phyloP scores from a whole-genome alignment of 805 yeast genomes.

The Kregervanrija fluxuum region DNA sequence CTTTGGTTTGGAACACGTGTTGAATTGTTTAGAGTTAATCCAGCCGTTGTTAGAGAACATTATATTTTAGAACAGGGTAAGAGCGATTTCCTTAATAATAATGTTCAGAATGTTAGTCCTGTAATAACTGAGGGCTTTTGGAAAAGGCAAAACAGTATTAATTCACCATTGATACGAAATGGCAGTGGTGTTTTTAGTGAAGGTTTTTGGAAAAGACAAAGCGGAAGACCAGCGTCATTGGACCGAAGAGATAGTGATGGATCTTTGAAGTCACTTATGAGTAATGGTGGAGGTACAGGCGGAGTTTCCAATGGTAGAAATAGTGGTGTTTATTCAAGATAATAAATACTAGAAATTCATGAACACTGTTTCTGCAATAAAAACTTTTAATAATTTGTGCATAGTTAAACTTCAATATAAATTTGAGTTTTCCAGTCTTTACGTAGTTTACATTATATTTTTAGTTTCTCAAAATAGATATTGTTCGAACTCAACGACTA shows the following conservation, averaged over 20 bases:
- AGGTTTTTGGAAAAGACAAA: slow-evolving; percentile 14
- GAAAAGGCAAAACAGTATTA: slow-evolving; percentile 8
- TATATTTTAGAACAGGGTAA: slow-evolving; percentile 6
- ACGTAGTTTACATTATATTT: too few relatives aligned
- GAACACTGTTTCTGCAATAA: too few relatives aligned
- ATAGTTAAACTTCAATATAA: too few relatives aligned
- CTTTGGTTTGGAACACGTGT: slow-evolving; percentile 41
- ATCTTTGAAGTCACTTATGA: slow-evolving; percentile 1
- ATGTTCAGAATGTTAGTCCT: not conserved
- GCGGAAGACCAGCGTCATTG: slow-evolving; percentile 6
- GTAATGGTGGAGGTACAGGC: too few relatives aligned
- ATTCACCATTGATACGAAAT: slow-evolving; percentile 18
- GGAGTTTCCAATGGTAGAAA: not conserved
- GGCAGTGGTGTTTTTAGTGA: slow-evolving; percentile 10
- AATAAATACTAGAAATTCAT: too few relatives aligned
- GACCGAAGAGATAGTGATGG: slow-evolving; percentile 10
- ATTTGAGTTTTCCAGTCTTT: too few relatives aligned
- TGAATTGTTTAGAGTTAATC: slow-evolving; percentile 33
- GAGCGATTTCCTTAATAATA: slow-evolving; percentile 1
- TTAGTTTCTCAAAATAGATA: too few relatives aligned
- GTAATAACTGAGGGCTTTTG: slow-evolving; percentile 2
- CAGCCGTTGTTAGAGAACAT: slow-evolving; percentile 7
- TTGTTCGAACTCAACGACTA: too few relatives aligned
- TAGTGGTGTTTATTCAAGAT: not conserved
- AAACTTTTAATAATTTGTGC: too few relatives aligned